These are phyloP conservation scores for Euptelea pleiosperma DNA, from an alignment of 164 flowering plant species.

Conservation along the genomic window DNA sequence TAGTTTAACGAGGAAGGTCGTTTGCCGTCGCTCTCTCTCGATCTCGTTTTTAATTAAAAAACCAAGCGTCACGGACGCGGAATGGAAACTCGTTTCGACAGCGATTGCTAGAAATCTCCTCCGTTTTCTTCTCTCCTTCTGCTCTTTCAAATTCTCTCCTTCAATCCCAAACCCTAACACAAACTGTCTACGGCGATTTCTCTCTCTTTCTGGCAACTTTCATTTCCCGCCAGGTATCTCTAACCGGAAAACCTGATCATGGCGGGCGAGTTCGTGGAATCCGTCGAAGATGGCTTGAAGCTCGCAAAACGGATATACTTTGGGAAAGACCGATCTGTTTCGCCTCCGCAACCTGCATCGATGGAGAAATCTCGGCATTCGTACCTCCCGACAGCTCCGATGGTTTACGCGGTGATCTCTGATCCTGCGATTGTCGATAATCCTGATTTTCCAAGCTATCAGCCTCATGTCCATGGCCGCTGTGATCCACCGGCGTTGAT, in stretches of 20 bases:
- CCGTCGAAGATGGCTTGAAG: constrained; percentile 83
- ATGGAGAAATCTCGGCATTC: constrained; percentile 43
- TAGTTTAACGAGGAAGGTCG: too few relatives aligned
- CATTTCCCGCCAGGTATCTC: neutral
- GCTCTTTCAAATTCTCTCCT: neutral
- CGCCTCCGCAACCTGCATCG: constrained; percentile 53
- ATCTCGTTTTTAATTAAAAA: too few relatives aligned
- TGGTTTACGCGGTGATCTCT: constrained; percentile 73
- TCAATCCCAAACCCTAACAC: constrained; percentile 7
- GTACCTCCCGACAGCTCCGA: constrained; percentile 66
- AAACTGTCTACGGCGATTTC: neutral
- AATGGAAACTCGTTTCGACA: too few relatives aligned
- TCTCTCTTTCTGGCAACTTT: neutral
- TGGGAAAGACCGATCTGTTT: constrained; percentile 67
- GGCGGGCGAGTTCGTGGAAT: constrained; percentile 47
- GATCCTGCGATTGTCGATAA: constrained; percentile 83
- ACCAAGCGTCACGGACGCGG: too few relatives aligned
- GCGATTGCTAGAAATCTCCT: neutral
- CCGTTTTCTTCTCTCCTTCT: neutral
- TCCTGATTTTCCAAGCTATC: constrained; percentile 91
- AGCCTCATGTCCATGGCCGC: constrained; percentile 87
- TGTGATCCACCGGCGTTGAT: constrained; percentile 88
- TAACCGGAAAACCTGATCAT: neutral
- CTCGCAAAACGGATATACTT: constrained; percentile 72
- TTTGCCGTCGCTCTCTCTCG: too few relatives aligned